phyloP scores from a whole-genome alignment of 2,329 filamentous ascomycete genomes.

The Acephala macrosclerotiorum region DNA sequence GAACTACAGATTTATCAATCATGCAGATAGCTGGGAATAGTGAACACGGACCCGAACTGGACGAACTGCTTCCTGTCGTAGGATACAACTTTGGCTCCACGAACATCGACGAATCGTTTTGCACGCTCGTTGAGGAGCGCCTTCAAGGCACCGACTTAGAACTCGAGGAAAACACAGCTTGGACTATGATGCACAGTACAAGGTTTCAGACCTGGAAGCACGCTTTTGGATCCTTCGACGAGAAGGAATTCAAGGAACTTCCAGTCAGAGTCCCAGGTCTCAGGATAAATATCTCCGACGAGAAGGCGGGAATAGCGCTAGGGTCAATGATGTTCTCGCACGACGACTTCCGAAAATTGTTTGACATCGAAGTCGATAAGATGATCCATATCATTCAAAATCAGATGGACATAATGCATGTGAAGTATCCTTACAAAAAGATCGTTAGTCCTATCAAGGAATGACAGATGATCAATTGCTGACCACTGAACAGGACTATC shows the following conservation, averaged over 20 bases:
- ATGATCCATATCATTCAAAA: constrained; percentile 10
- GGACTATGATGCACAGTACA: constrained; percentile 48
- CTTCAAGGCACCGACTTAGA: constrained; percentile 10
- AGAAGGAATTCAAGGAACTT: not conserved
- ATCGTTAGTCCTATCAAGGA: not conserved
- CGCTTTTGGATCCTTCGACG: not conserved
- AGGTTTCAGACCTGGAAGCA: constrained; percentile 47
- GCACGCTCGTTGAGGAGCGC: not conserved
- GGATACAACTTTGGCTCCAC: constrained; percentile 17
- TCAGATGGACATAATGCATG: constrained; percentile 15
- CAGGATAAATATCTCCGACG: not conserved
- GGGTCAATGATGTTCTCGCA: constrained; percentile 17
- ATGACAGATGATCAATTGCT: not conserved
- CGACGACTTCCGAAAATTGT: not conserved
- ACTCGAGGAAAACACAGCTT: constrained; percentile 13
- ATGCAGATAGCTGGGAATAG: not conserved
- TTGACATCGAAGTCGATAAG: constrained; percentile 4
- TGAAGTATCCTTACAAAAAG: not conserved
- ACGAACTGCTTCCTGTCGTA: constrained; percentile 7
- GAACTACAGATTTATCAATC: constrained; percentile 12
- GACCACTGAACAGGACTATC: constrained; percentile 38
- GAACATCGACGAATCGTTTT: constrained; percentile 16
- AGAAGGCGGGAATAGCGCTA: constrained; percentile 2
- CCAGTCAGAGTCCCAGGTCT: constrained; percentile 26
- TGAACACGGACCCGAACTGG: not conserved